Base-by-base conservation (phyloP, 495 filamentous ascomycete genomes). In the Letharia columbiana region DNA sequence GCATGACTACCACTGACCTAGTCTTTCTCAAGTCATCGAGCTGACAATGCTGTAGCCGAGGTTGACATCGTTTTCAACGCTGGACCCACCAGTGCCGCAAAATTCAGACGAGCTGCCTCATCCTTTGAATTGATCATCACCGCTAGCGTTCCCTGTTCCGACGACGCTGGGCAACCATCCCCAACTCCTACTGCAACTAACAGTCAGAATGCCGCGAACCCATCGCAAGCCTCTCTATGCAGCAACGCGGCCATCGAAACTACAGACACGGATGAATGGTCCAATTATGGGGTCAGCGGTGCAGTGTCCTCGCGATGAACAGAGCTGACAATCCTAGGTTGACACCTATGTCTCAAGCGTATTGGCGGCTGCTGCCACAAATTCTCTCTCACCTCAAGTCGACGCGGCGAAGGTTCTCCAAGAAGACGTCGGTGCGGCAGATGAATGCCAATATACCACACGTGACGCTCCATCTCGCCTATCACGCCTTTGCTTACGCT, bases 281-380 rank as follows among this genome's bases (percentile, higher is more conserved):
- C 28, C 23, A 57, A 58, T 20, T 67, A 67, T 41, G 44, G 44
- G 44, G 44, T 47, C 17, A 47, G 44, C 17, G 4, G 15, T 47
- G 3, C 44, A 20, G 10, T 18, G 7, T 5, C 44, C 5, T 18
- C 44, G 44, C 44, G 12, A 28, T 41, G 2, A 61, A 13, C 13
- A 10, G 1, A 41, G 20, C 18, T 61, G 59, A 61, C 44, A 45
- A 3, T 18, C 33, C 31, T 39, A 63, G 63, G 63, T 37, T 13
- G 59, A 65, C n/a, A 61, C 28, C 15, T 68, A 68, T 52, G n/a
- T 68, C 54, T 64, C 66, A n/a, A 65, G 62, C 40, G 37, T 65
- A 15, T 40, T 68, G 13, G 41, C 50, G 13, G 62, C 62, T 13
- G 62, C 62, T 23, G 54, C 54, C 3, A n/a, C 62, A 33, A 35